These are phyloP conservation scores for Atkinsonella hypoxylon DNA, from an alignment of 2,329 filamentous ascomycete species.

Conservation along the genomic window DNA sequence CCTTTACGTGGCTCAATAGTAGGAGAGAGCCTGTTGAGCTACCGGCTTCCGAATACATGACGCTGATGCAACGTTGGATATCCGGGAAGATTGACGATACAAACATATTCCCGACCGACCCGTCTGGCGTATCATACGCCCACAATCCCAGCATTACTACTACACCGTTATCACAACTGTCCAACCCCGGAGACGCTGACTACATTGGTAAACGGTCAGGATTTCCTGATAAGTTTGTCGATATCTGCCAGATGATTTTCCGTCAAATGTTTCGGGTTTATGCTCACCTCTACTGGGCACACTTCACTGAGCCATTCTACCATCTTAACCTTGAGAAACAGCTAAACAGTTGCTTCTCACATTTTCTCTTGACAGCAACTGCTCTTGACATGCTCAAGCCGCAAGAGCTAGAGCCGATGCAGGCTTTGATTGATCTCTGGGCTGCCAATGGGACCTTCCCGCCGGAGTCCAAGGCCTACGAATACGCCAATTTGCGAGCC, in stretches of 20 bases:
- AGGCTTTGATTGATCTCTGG: constrained; percentile 86
- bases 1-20: constrained; percentile 91
- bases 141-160: constrained; percentile 47
- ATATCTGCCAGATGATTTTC: constrained; percentile 87
- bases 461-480: constrained; percentile 56
- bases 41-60: constrained; percentile 86
- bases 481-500: constrained; percentile 49
- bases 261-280: constrained; percentile 99
- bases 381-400: constrained; percentile 76
- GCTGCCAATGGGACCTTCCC: constrained; percentile 81
- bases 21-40: constrained; percentile 82
- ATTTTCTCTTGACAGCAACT: constrained; percentile 71
- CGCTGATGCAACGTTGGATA: constrained; percentile 94
- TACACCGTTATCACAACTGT: constrained; percentile 50
- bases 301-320: constrained; percentile 77
- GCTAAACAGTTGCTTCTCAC: constrained; percentile 77
- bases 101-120: constrained; percentile 81
- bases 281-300: constrained; percentile 93
- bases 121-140: constrained; percentile 54
- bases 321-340: constrained; percentile 71
- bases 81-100: constrained; percentile 88
- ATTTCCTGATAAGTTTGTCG: constrained; percentile 81
- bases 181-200: constrained; percentile 47
- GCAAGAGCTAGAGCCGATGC: constrained; percentile 90
- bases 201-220: constrained; percentile 90